Evolutionary conservation across 2,329 filamentous ascomycete species (phyloP), one percentile per base, ranked within the genome.

Genomic region (Fusarium sp.): DNA sequence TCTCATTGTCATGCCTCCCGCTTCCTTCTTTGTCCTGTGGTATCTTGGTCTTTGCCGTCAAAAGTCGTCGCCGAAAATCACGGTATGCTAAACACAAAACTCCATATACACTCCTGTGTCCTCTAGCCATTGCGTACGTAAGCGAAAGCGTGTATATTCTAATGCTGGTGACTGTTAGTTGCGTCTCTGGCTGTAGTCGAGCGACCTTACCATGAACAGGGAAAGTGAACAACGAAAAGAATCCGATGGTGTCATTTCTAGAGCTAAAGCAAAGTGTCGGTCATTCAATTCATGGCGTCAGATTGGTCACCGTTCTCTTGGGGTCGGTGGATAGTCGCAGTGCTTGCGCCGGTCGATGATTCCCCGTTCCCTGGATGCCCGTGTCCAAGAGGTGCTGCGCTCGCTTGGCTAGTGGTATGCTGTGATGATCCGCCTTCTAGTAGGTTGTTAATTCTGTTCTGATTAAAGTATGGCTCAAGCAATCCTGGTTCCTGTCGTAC

Each of bases 311-410:
- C 63, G 49, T 68, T 65, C 56, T 63, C 58, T 46, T 70, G 70
- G 21, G 76, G 71, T 55, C 77, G 78, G 59, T 82, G 80, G 64
- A 83, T 79, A 7, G 79, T 78, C 18, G 81, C 81, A 10, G 81
- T 82, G 74, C 81, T 83, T 38, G 81, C 80, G n/a, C 79, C 79
- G 25, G 76, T 69, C 18, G 77, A 66, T 11, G 73, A 48, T 21
- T 75, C 77, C 31, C 73, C 74, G 37, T 76, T 77, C n/a, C 73
- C 70, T 39, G 75, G 68, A 14, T 66, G 56, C 14, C 73, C 67
- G 31, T 77, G 73, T 25, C 76, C 72, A 14, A 80, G 54, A 21
- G 75, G 76, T 19, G 80, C 81, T 27, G 76, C 67, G 59, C 80
- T 82, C 10, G 81, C 81, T 60, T 66, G 67, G 27, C 58, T 69